Conservation (phyloP, 2,329 filamentous ascomycete species). For the Venturia pyrina region DNA sequence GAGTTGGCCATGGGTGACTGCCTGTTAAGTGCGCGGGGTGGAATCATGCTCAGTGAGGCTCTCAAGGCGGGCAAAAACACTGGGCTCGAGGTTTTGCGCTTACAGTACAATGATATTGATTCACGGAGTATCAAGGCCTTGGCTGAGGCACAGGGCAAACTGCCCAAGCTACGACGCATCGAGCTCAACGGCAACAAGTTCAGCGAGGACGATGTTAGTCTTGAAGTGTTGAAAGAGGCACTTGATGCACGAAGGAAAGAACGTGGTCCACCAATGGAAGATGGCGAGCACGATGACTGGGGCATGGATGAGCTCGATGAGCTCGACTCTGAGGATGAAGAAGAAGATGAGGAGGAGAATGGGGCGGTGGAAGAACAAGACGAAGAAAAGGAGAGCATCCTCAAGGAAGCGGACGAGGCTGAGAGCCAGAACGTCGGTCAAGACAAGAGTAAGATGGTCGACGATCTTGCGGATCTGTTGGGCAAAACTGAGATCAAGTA, state of each 20-base stretch:
- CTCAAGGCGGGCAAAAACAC: slow-evolving; percentile 66
- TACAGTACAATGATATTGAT: slow-evolving; percentile 94
- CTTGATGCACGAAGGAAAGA: slow-evolving; percentile 68
- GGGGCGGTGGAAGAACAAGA: too few species aligned
- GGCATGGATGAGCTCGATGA: slow-evolving; percentile 58
- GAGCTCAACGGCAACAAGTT: slow-evolving; percentile 98
- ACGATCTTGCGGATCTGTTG: slow-evolving; percentile 66
- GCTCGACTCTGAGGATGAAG: slow-evolving; percentile 79
- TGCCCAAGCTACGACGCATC: slow-evolving; percentile 72
- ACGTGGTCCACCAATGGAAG: slow-evolving; percentile 28
- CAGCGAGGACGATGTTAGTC: slow-evolving; percentile 66
- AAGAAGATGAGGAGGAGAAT: slow-evolving; percentile 47
- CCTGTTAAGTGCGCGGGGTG: slow-evolving; percentile 68
- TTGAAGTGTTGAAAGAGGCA: slow-evolving; percentile 54
- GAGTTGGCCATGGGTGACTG: slow-evolving; percentile 89
- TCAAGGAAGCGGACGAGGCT: slow-evolving; percentile 53
- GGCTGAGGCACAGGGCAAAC: slow-evolving; percentile 51
- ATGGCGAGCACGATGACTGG: slow-evolving; percentile 44
- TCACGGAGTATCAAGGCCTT: slow-evolving; percentile 63
- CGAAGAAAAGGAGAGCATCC: too few species aligned
- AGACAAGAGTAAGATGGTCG: slow-evolving; percentile 66
- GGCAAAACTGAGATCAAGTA: slow-evolving; percentile 49
- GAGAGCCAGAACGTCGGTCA: slow-evolving; percentile 65
- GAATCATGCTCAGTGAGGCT: slow-evolving; percentile 60
- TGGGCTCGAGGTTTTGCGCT: slow-evolving; percentile 67